Evolutionary conservation across 2,329 filamentous ascomycete species (phyloP).

Genomic region (Trichoderma simmonsii): DNA sequence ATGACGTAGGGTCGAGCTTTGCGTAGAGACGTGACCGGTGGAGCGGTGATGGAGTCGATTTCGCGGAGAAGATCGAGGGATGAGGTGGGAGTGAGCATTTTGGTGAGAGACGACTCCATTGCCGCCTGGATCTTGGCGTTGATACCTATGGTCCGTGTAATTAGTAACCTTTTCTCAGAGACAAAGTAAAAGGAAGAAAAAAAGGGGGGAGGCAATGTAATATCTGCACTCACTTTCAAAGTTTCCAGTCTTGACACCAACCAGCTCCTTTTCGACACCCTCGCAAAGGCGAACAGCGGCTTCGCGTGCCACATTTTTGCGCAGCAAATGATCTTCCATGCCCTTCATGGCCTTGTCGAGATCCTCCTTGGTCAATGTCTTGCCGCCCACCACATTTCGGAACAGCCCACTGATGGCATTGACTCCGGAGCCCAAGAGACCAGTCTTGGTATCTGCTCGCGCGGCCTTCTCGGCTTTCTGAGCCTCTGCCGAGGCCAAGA

Average conservation of each 20-base stretch:
- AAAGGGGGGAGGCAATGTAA: background rate
- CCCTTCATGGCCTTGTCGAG: slow-evolving; percentile 89
- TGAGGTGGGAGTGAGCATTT: slow-evolving; percentile 93
- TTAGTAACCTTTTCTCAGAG: background rate
- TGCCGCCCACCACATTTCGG: slow-evolving; percentile 91
- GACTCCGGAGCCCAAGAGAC: slow-evolving; percentile 74
- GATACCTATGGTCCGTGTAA: slow-evolving; percentile 48
- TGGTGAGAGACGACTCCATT: slow-evolving; percentile 88
- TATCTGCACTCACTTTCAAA: slow-evolving; percentile 63
- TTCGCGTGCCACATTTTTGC: slow-evolving; percentile 95
- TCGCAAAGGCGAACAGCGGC: slow-evolving; percentile 88
- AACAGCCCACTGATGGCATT: slow-evolving; percentile 85
- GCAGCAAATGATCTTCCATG: slow-evolving; percentile 91
- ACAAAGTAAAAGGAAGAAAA: background rate
- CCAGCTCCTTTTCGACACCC: slow-evolving; percentile 82
- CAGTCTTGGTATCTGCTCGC: slow-evolving; percentile 46
- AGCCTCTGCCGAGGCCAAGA: slow-evolving; percentile 75
- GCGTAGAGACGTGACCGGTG: slow-evolving; percentile 60
- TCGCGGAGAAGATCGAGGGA: slow-evolving; percentile 93
- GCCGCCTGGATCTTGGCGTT: slow-evolving; percentile 78
- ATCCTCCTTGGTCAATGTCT: slow-evolving; percentile 83
- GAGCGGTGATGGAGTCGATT: slow-evolving; percentile 74
- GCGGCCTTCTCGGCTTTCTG: slow-evolving; percentile 52
- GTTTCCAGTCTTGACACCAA: slow-evolving; percentile 85
- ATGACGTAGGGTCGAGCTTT: slow-evolving; percentile 86